phyloP scores from a whole-genome alignment of 352 stramenopile species.

The Globisporangium heterothallicum region DNA sequence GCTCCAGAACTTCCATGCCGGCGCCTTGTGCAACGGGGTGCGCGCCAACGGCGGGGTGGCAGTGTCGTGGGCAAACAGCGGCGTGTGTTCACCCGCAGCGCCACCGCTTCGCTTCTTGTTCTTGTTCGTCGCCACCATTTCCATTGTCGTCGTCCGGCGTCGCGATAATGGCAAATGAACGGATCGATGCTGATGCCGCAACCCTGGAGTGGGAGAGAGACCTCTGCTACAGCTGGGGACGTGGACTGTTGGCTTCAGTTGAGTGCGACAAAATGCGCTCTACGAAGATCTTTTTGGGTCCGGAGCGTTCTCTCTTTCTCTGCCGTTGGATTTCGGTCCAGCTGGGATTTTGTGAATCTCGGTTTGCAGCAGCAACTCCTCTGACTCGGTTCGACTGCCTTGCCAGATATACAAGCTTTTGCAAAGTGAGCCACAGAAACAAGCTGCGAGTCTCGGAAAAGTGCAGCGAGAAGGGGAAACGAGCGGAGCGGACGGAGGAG shows the following conservation, averaged over 20 bases:
- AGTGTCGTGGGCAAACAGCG: neutral
- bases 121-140: constrained; percentile 6
- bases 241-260: no score
- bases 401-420: neutral
- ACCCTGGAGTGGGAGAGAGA: no score
- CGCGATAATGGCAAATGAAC: neutral
- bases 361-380: no score
- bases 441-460: neutral
- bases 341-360: no score
- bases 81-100: constrained; percentile 4
- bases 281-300: no score
- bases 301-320: no score
- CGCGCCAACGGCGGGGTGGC: constrained; percentile 1
- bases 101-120: constrained; percentile 1
- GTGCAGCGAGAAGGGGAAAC: neutral
- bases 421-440: neutral
- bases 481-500: neutral
- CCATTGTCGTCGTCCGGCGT: neutral
- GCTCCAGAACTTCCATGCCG: constrained; percentile 67
- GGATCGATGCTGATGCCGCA: no score
- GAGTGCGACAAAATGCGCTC: no score
- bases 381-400: neutral
- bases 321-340: no score
- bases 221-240: no score
- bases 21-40: constrained; percentile 30